phyloP scores from a whole-genome alignment of 257 asterid species.

The Gynochthodes officinalis region DNA sequence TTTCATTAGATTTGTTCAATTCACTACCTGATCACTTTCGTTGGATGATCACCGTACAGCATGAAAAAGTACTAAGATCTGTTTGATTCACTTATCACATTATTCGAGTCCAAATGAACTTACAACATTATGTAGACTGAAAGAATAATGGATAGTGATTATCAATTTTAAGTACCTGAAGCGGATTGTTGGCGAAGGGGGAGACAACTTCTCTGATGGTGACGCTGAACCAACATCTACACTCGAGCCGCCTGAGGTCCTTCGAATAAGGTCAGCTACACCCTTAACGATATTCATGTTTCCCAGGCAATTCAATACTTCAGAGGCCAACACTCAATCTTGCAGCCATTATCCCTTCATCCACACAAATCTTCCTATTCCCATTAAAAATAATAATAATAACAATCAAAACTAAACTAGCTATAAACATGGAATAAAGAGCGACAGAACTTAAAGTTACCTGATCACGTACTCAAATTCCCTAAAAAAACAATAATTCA shows the following conservation, averaged over 20 bases:
- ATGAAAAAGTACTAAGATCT: too few species aligned
- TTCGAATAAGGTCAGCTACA: conserved; percentile 88
- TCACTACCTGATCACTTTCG: neutral
- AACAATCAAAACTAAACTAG: neutral
- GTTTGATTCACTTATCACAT: neutral
- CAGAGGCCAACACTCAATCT: conserved; percentile 30
- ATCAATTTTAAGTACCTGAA: conserved; percentile 53
- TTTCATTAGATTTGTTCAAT: neutral
- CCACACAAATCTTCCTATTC: conserved; percentile 14
- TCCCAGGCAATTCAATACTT: conserved; percentile 41
- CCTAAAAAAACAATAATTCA: neutral
- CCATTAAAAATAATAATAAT: neutral
- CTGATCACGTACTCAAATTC: neutral
- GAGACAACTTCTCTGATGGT: conserved; percentile 55
- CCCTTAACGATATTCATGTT: conserved; percentile 93
- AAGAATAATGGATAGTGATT: neutral
- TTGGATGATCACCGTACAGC: neutral
- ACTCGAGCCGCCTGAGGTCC: conserved; percentile 66
- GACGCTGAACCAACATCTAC: conserved; percentile 49
- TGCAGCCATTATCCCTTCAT: conserved; percentile 41
- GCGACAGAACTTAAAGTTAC: neutral
- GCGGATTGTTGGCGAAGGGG: conserved; percentile 53
- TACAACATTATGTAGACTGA: neutral
- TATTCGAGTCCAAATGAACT: neutral
- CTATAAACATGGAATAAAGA: neutral